phyloP scores from a whole-genome alignment of 192 early-diverging fungal genomes.

The Phycomyces nitens region DNA sequence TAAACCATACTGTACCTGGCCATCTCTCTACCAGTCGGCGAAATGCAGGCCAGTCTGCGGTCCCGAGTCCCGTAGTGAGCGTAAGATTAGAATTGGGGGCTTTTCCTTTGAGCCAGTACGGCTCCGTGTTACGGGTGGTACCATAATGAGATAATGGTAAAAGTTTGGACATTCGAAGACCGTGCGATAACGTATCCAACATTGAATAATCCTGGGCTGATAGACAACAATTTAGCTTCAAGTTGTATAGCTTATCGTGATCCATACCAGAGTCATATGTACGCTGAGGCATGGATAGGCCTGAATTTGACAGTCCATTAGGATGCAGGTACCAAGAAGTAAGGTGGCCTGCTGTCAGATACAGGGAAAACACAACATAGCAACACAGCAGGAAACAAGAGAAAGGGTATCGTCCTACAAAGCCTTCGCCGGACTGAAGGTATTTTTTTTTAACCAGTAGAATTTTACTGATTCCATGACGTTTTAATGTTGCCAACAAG shows the following conservation, averaged over 20 bases:
- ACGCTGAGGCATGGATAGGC: constrained; percentile 8
- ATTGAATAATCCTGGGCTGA: constrained; percentile 22
- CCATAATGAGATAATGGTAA: constrained; percentile 22
- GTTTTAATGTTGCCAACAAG: too few relatives aligned
- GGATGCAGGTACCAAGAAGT: constrained; percentile 5
- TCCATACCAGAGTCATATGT: constrained; percentile 31
- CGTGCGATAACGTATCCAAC: constrained; percentile 26
- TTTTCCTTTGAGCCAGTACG: constrained; percentile 31
- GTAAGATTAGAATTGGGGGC: constrained; percentile 42
- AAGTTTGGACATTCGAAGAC: constrained; percentile 32
- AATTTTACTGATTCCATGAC: too few relatives aligned
- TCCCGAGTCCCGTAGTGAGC: constrained; percentile 40
- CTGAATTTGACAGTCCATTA: background rate
- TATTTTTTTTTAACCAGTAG: too few relatives aligned
- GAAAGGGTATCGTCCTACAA: too few relatives aligned
- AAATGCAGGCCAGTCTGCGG: constrained; percentile 40
- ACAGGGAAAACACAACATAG: constrained; percentile 3
- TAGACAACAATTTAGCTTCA: background rate
- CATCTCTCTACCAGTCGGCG: constrained; percentile 42
- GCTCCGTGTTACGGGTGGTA: constrained; percentile 20
- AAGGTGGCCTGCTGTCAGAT: constrained; percentile 15
- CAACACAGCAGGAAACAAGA: background rate
- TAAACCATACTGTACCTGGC: too few relatives aligned
- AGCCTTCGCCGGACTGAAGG: too few relatives aligned
- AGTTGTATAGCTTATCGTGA: background rate